Percentiles rank a stretch among this genome's conserved stretches.
phyloP scores from a whole-genome alignment of 345 rosid species.

The Crucihimalaya himalaica region DNA sequence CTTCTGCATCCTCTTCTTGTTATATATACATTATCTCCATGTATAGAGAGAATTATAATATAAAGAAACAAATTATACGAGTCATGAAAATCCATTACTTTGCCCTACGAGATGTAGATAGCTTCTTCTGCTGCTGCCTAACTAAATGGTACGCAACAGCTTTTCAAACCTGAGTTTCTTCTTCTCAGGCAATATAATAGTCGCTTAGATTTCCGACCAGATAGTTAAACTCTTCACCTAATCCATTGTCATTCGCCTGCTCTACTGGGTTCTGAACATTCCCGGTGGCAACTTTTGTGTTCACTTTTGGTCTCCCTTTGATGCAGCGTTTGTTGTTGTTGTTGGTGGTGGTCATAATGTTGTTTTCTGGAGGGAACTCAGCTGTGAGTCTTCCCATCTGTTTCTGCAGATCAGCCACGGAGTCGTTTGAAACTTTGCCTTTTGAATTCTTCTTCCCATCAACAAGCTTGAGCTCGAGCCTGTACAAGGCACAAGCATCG shows the following conservation, averaged over 20 bases:
- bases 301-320: constrained; percentile 68
- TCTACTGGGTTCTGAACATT: constrained; percentile 48
- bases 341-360: constrained; percentile 24
- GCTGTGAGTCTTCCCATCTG: constrained; percentile 95
- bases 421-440: constrained; percentile 67
- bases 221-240: constrained; percentile 64
- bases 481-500: constrained; percentile 91
- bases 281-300: constrained; percentile 45
- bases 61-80: constrained; percentile 6
- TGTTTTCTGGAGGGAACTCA: constrained; percentile 71
- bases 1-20: constrained; percentile 36
- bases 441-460: constrained; percentile 88
- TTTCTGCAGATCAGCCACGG: constrained; percentile 89
- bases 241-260: constrained; percentile 61
- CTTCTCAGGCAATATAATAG: constrained; percentile 52
- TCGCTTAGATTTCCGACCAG: constrained; percentile 64
- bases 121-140: constrained; percentile 26
- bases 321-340: constrained; percentile 62
- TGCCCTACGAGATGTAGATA: constrained; percentile 27
- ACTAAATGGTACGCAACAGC: constrained; percentile 37
- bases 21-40: constrained; percentile 36
- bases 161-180: constrained; percentile 14
- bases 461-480: constrained; percentile 91
- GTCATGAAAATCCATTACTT: constrained; percentile 27
- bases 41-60: constrained; percentile 14